Base-by-base conservation (phyloP, 305 asterid genomes). In the Fraxinus floribunda region DNA sequence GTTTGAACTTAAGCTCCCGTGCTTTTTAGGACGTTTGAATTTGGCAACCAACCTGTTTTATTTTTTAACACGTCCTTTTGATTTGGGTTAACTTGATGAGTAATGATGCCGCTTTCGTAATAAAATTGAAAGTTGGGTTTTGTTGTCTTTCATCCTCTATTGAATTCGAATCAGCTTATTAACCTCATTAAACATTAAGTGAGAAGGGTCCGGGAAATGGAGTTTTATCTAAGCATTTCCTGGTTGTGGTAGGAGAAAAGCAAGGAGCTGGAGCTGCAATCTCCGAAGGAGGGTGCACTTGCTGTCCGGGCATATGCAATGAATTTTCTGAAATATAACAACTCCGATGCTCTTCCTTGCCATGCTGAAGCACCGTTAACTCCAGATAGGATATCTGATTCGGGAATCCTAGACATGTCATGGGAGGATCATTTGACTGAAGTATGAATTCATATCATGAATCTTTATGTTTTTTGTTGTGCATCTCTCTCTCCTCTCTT, bases 261-360 rank as follows among this genome's bases (percentile, higher is more conserved):
- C 86, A 83, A 86, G 81, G 83, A 83, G 80, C 88, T 76, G 84
- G 85, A 84, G 88, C 89, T 83, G 80, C 86, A 88, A 75, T 82
- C 80, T 77, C 84, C 73, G 55, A 91, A 78, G 84, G 94, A 82
- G 78, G 85, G 80, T 16, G 79, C 85, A 82, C 85, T 76, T 84
- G 64, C 95, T 81, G 83, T 94, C 85, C 86, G 71, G 86, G 93
- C 90, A 78, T 97, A 97, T 90, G 98, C 95, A 39, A 73, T 88
- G 85, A 91, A 91, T 84, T 93, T 93, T 87, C 86, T 90, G 85
- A 87, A 91, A 85, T 82, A 79, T 85, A 91, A 89, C 81, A 81
- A 81, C 80, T 79, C 89, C 52, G 82, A 73, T 87, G 70, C 77
- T 73, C 79, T 66, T 80, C 87, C 85, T 70, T 64, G 86, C 82